phyloP scores from a whole-genome alignment of 148 eudicot species.

The Rheum nobile region DNA sequence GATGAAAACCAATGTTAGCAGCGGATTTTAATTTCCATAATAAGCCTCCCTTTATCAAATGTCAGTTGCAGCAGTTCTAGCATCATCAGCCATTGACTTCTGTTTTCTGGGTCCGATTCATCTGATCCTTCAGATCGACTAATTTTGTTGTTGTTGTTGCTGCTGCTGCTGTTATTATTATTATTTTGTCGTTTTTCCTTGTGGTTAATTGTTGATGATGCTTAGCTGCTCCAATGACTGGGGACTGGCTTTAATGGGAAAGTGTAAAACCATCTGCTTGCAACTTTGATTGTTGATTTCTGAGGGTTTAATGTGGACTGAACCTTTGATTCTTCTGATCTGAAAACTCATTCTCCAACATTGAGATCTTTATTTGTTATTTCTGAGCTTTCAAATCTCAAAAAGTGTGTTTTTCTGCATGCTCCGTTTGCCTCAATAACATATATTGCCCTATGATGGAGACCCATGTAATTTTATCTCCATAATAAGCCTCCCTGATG shows the following conservation, averaged over 20 bases:
- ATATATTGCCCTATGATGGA: background rate
- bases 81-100: background rate
- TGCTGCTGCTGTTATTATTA: background rate
- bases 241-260: constrained; percentile 8
- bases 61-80: background rate
- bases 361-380: background rate
- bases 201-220: background rate
- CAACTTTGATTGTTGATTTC: background rate
- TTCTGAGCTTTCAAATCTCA: background rate
- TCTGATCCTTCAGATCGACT: too few species aligned
- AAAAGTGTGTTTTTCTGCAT: background rate
- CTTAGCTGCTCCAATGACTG: background rate
- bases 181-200: background rate
- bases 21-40: background rate
- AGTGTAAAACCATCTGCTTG: background rate
- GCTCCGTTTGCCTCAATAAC: background rate
- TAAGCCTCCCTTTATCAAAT: background rate
- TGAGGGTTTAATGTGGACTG: background rate
- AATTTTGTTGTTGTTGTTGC: background rate
- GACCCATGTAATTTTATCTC: background rate
- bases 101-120: too few species aligned
- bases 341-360: background rate
- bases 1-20: constrained; percentile 3
- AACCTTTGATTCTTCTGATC: background rate
- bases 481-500: constrained; percentile 8